Conservation (phyloP, 1,284 basidiomycete species). For the Sanghuangporus baumii region DNA sequence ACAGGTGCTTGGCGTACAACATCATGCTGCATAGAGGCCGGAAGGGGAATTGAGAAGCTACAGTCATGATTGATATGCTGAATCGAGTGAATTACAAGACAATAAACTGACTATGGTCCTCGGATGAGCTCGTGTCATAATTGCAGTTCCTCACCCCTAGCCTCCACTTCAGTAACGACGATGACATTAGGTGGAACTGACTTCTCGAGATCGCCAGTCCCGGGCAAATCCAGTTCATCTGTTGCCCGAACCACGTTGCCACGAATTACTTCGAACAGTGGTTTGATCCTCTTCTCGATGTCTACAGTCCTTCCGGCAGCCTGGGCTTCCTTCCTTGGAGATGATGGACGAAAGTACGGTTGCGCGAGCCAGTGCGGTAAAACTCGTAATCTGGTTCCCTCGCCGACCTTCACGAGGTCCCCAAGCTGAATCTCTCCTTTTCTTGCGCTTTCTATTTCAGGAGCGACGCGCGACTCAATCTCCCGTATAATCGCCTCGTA, state of each 20-base stretch:
- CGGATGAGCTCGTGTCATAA: neutral
- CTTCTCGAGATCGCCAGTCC: neutral
- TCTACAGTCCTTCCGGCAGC: neutral
- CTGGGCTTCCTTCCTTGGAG: neutral
- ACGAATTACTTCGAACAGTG: neutral
- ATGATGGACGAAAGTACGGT: constrained; percentile 68
- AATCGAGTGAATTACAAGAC: neutral
- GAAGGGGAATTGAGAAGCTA: too few relatives aligned
- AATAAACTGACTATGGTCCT: too few relatives aligned
- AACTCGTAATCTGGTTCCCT: constrained; percentile 47
- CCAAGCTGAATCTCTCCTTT: constrained; percentile 29
- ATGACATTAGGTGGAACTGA: neutral
- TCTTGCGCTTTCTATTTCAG: constrained; percentile 33
- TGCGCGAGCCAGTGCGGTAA: constrained; percentile 85
- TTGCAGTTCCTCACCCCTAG: neutral
- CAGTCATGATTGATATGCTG: neutral
- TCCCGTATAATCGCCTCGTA: constrained; percentile 62
- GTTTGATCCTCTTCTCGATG: neutral
- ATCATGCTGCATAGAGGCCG: too few relatives aligned
- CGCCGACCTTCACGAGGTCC: constrained; percentile 44
- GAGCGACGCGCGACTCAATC: constrained; percentile 60
- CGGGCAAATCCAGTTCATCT: neutral
- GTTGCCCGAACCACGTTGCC: neutral
- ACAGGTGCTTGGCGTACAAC: too few relatives aligned
- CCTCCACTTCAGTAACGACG: neutral